phyloP scores from a whole-genome alignment of 2,329 filamentous ascomycete species.

The Pseudonectria buxi region DNA sequence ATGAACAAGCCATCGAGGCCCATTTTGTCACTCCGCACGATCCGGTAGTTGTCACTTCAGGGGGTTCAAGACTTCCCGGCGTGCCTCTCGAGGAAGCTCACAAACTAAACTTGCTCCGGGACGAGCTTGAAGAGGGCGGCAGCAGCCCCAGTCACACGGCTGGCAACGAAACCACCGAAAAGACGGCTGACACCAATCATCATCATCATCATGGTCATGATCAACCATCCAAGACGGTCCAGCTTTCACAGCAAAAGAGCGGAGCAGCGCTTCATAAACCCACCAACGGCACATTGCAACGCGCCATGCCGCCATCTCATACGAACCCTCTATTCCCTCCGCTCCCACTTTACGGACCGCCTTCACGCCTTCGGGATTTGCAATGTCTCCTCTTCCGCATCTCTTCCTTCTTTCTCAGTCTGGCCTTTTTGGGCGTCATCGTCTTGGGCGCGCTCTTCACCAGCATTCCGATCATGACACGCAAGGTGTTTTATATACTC shows the following conservation, averaged over 20 bases:
- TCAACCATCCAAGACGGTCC: constrained; percentile 14
- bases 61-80: constrained; percentile 59
- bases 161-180: constrained; percentile 12
- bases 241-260: constrained; percentile 23
- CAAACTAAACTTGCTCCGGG: constrained; percentile 59
- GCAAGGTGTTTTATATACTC: constrained; percentile 44
- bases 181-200: constrained; percentile 27
- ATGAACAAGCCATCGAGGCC: constrained; percentile 48
- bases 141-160: constrained; percentile 1
- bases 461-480: constrained; percentile 48
- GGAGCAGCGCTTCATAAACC: constrained; percentile 35
- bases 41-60: constrained; percentile 61
- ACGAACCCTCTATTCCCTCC: constrained; percentile 82
- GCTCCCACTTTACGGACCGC: constrained; percentile 72
- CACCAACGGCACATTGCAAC: constrained; percentile 39
- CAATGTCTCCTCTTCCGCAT: constrained; percentile 60
- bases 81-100: constrained; percentile 65
- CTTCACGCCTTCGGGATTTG: constrained; percentile 56
- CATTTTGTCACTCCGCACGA: constrained; percentile 63
- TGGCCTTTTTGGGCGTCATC: constrained; percentile 69
- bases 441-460: constrained; percentile 68
- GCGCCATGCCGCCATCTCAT: constrained; percentile 54
- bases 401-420: constrained; percentile 68
- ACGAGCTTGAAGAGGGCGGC: constrained; percentile 32
- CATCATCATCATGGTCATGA: constrained; percentile 18